Evolutionary conservation across 2,329 filamentous ascomycete species (phyloP), one percentile per base, ranked within the genome.

Genomic region (Aspergillus novofumigatus): DNA sequence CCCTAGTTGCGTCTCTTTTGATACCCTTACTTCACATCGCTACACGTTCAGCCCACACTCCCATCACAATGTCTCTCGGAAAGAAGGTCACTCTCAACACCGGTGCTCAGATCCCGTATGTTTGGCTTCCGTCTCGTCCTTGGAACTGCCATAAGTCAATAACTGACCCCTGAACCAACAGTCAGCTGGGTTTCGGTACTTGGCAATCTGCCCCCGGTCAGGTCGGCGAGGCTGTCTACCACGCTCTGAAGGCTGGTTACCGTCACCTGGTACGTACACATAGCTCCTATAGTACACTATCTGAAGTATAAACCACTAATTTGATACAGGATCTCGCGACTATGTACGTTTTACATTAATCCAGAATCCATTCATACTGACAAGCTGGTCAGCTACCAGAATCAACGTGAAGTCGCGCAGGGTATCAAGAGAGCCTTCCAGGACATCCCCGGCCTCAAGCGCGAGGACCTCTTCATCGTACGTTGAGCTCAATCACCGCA

Each of bases 391-490:
- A 72, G 69, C 62, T 74, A 74, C 65, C 62, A 74, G 63, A 75
- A 75, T 63, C 73, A 75, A 67, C 64, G 64, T 23, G 72, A 74
- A 53, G 69, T 74, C 11, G 72, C 67, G 17, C 63, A 62, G 20
- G 72, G 72, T 51, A 67, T 74, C 53, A 69, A 72, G 64, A 62
- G 65, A 49, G 72, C 71, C 54, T 73, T 67, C 64, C 54, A 69
- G 59, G 72, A 75, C 41, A 56, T 75, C n/a, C 71, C 72, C 7
- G 72, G 72, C 50, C 67, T 75, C 59, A 75, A 75, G 67, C 71
- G 73, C 55, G 72, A 74, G 65, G 73, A 75, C 55, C 56, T 75
- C 47, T 75, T 75, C 65, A 75, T 75, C 58, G 72, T 75, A 65
- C 57, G 70, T 61, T 4, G 3, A 1, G 21, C 38, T 25, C 6